Percentiles rank a stretch among this genome's conserved stretches.
phyloP scores from a whole-genome alignment of 257 asterid genomes.

The Solanum ossicruentum region DNA sequence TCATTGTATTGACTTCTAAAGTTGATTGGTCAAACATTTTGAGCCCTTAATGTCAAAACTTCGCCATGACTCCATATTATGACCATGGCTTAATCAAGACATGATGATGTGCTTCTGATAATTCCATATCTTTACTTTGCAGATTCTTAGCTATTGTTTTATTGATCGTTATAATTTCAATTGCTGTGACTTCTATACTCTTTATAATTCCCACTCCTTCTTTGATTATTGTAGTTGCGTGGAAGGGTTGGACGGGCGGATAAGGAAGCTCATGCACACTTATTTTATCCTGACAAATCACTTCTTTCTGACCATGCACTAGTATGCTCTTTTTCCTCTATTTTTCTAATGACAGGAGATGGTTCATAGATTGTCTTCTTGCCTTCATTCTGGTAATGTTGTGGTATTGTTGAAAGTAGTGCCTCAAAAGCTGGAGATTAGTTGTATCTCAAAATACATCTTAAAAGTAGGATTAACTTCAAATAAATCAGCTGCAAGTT shows the following conservation, averaged over 20 bases:
- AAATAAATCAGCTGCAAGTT: too few species aligned
- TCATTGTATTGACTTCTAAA: not conserved
- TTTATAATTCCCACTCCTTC: not conserved
- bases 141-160: not conserved
- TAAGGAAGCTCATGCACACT: conserved; percentile 92
- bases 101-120: not conserved
- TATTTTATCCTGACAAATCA: conserved; percentile 86
- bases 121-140: not conserved
- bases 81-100: not conserved
- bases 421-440: too few species aligned
- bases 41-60: not conserved
- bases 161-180: not conserved
- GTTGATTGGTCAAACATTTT: not conserved
- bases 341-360: conserved; percentile 1
- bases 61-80: not conserved
- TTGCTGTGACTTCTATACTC: not conserved
- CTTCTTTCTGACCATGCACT: conserved; percentile 83
- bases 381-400: not conserved
- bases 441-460: too few species aligned
- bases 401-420: too few species aligned
- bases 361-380: not conserved
- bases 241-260: conserved; percentile 99
- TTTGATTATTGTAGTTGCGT: conserved; percentile 55
- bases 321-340: conserved; percentile 38
- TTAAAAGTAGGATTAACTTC: too few species aligned